These are phyloP conservation scores for Globisporangium takayamanum DNA, from an alignment of 352 stramenopile genomes.

Conservation along the genomic window DNA sequence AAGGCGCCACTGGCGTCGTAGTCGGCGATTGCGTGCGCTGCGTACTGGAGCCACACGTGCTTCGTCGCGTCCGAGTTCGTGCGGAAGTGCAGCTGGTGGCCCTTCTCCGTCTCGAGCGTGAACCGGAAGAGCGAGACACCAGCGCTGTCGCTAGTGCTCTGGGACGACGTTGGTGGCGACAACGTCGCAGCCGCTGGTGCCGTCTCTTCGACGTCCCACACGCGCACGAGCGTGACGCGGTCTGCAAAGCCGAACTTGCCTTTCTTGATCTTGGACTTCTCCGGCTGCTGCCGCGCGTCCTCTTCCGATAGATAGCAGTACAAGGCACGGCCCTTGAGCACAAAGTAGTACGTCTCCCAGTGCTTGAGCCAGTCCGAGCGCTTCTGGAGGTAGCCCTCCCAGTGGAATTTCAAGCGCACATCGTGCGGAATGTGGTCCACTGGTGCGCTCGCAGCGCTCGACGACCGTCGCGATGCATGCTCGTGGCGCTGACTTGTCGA, in stretches of 20 bases:
- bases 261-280: slow-evolving; percentile 88
- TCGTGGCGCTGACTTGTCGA: slow-evolving; percentile 1
- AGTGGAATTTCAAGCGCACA: slow-evolving; percentile 60
- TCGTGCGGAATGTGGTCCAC: slow-evolving; percentile 18
- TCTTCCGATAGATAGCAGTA: slow-evolving; percentile 85
- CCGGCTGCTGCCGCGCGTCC: slow-evolving; percentile 61
- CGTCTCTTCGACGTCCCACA: slow-evolving; percentile 66
- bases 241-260: slow-evolving; percentile 82
- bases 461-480: neutral
- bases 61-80: slow-evolving; percentile 79
- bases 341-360: slow-evolving; percentile 88
- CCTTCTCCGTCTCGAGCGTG: slow-evolving; percentile 75
- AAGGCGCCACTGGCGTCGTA: slow-evolving; percentile 32
- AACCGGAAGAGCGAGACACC: slow-evolving; percentile 62
- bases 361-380: slow-evolving; percentile 87
- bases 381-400: slow-evolving; percentile 85
- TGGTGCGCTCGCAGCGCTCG: slow-evolving; percentile 1
- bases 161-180: neutral
- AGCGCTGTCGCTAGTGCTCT: neutral
- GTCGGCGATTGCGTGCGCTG: slow-evolving; percentile 52
- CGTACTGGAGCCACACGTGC: slow-evolving; percentile 77
- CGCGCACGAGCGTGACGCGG: slow-evolving; percentile 64
- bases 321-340: slow-evolving; percentile 54
- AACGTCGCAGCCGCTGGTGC: neutral
- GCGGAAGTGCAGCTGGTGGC: slow-evolving; percentile 81